Conservation (phyloP, 1,284 basidiomycete genomes). For the Cutaneotrichosporon cavernicola region DNA sequence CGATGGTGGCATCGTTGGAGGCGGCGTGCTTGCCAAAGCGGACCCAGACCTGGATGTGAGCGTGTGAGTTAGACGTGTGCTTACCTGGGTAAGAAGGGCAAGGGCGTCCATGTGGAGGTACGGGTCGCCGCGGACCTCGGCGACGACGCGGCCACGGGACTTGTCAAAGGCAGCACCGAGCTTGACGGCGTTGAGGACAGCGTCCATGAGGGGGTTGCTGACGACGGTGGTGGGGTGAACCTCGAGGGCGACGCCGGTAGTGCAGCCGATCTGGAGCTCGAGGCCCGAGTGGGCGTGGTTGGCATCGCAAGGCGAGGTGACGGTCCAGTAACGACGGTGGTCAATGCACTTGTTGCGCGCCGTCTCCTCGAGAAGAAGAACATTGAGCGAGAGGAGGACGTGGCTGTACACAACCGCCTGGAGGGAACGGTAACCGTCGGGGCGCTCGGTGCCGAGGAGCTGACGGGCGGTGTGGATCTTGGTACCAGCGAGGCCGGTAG, state of each 20-base stretch:
- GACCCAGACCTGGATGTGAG: conserved; percentile 20
- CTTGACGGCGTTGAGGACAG: conserved; percentile 17
- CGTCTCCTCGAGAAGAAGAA: conserved; percentile 22
- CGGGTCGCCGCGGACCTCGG: conserved; percentile 11
- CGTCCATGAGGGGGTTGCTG: conserved; percentile 23
- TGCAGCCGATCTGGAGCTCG: conserved; percentile 21
- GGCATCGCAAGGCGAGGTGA: conserved; percentile 12
- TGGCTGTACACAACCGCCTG: conserved; percentile 22
- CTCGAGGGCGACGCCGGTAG: conserved; percentile 20
- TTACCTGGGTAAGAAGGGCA: conserved; percentile 21
- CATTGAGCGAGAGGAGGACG: conserved; percentile 22
- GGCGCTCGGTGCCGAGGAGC: conserved; percentile 19
- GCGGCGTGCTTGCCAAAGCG: conserved; percentile 20
- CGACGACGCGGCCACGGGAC: conserved; percentile 18
- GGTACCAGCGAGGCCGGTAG: conserved; percentile 12
- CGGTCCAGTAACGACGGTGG: conserved; percentile 20
- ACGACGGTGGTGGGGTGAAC: conserved; percentile 26
- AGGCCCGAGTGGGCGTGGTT: conserved; percentile 1
- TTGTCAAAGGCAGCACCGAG: conserved; percentile 14
- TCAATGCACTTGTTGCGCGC: conserved; percentile 21
- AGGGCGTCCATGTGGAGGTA: conserved; percentile 24
- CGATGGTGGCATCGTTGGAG: conserved; percentile 14
- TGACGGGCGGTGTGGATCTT: conserved; percentile 18
- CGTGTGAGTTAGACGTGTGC: neutral
- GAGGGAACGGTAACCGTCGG: conserved; percentile 25